Conservation (phyloP, 2,329 filamentous ascomycete genomes). For the Colletotrichum magnum region DNA sequence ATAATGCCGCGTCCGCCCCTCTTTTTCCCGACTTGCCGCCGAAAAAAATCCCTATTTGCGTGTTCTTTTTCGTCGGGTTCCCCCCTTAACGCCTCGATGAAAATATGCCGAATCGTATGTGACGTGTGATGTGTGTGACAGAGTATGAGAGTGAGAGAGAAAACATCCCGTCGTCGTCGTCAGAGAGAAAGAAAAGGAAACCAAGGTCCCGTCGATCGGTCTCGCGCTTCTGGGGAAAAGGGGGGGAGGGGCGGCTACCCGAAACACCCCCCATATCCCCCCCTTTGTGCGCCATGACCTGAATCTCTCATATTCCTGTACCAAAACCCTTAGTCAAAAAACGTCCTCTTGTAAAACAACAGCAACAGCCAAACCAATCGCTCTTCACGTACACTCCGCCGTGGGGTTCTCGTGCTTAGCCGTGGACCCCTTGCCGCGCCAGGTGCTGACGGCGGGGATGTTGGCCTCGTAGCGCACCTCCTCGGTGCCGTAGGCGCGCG, state of each 20-base stretch:
- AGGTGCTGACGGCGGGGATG: constrained; percentile 96
- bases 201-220: not conserved
- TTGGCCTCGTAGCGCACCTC: constrained; percentile 90
- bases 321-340: constrained; percentile 19
- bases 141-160: too few relatives aligned
- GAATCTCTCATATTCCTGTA: constrained; percentile 1
- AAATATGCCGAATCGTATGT: too few relatives aligned
- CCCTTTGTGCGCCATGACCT: not conserved
- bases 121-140: too few relatives aligned
- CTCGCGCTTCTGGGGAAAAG: not conserved
- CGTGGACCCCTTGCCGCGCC: constrained; percentile 92
- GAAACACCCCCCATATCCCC: not conserved
- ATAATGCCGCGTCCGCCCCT: too few relatives aligned
- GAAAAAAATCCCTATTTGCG: too few relatives aligned
- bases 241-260: not conserved
- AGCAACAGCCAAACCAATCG: too few relatives aligned
- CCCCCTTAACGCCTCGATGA: too few relatives aligned
- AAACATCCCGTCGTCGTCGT: too few relatives aligned
- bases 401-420: constrained; percentile 85
- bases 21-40: too few relatives aligned
- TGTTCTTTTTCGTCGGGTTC: too few relatives aligned
- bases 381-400: constrained; percentile 46
- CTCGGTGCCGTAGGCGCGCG: constrained; percentile 92
- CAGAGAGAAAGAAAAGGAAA: constrained; percentile 3
- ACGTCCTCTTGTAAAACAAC: too few relatives aligned